Conservation (phyloP, 306 rosid genomes). For the Aeschynomene evenia region DNA sequence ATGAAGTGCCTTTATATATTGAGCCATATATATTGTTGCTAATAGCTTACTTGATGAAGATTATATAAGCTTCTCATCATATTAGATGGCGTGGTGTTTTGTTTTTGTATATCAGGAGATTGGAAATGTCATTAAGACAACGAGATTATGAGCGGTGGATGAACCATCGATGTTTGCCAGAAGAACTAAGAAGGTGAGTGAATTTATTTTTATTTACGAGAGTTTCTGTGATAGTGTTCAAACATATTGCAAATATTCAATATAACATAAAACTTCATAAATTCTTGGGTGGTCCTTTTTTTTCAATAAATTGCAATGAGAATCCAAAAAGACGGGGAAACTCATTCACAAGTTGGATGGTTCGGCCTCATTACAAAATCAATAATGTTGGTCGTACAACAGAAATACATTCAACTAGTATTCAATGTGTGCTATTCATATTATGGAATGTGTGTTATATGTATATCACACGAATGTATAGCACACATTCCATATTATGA, state of each 20-base stretch:
- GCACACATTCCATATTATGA: too few species aligned
- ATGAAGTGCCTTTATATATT: neutral
- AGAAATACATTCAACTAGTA: too few species aligned
- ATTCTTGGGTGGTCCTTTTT: too few species aligned
- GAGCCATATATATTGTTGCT: neutral
- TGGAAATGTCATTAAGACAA: neutral
- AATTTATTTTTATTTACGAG: neutral
- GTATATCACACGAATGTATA: too few species aligned
- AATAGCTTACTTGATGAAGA: neutral
- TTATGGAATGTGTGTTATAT: too few species aligned
- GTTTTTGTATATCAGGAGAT: neutral
- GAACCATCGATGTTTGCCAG: neutral
- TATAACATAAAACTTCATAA: too few species aligned
- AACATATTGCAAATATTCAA: neutral
- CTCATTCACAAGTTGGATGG: too few species aligned
- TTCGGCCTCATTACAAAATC: too few species aligned
- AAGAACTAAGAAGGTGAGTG: neutral
- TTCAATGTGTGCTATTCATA: too few species aligned
- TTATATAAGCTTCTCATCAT: neutral
- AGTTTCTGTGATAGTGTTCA: neutral
- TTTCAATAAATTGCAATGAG: too few species aligned
- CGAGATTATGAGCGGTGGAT: slow-evolving; percentile 3
- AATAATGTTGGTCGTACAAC: too few species aligned
- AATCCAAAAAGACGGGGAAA: too few species aligned
- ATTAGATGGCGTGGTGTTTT: neutral